These are phyloP conservation scores for Cutaneotrichosporon sp. DNA, from an alignment of 1,284 basidiomycete species.

Conservation along the genomic window DNA sequence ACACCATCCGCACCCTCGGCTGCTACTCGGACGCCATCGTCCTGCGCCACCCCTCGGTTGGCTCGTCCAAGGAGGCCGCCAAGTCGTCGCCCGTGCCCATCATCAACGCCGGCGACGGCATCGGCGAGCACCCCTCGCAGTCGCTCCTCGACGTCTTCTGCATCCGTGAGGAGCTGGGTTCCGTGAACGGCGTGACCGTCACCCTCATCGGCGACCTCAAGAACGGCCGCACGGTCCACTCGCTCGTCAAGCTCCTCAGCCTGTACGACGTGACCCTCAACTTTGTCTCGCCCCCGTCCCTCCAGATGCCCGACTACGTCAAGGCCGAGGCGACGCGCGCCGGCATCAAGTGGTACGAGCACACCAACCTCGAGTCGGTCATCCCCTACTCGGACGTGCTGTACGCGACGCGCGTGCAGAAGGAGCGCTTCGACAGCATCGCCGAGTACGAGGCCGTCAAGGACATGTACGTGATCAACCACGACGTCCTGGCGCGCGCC, in stretches of 20 bases:
- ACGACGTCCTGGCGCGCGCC: constrained; percentile 84
- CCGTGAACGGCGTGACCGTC: constrained; percentile 93
- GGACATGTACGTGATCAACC: constrained; percentile 91
- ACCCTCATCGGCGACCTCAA: constrained; percentile 95
- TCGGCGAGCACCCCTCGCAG: constrained; percentile 97
- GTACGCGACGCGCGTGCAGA: constrained; percentile 95
- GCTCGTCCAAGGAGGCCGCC: constrained; percentile 85
- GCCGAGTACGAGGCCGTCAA: constrained; percentile 89
- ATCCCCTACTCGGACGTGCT: constrained; percentile 93
- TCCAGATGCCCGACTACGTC: constrained; percentile 88
- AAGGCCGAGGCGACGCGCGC: constrained; percentile 79
- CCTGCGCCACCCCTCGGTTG: constrained; percentile 90
- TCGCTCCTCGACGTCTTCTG: constrained; percentile 94
- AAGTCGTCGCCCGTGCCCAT: constrained; percentile 95
- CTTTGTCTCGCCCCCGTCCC: constrained; percentile 89
- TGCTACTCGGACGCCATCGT: constrained; percentile 97
- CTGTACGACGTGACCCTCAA: constrained; percentile 91
- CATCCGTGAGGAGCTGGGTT: constrained; percentile 96
- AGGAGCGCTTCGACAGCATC: constrained; percentile 84
- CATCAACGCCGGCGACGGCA: constrained; percentile 95
- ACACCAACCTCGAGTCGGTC: constrained; percentile 85
- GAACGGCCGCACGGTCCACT: constrained; percentile 97
- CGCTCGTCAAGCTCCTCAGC: constrained; percentile 86
- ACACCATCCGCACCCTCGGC: constrained; percentile 91
- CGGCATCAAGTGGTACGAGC: constrained; percentile 75